Evolutionary conservation across 176 grass and related monocot genomes (phyloP), one percentile per base, ranked within the genome.

Genomic region (Olyra latifolia): DNA sequence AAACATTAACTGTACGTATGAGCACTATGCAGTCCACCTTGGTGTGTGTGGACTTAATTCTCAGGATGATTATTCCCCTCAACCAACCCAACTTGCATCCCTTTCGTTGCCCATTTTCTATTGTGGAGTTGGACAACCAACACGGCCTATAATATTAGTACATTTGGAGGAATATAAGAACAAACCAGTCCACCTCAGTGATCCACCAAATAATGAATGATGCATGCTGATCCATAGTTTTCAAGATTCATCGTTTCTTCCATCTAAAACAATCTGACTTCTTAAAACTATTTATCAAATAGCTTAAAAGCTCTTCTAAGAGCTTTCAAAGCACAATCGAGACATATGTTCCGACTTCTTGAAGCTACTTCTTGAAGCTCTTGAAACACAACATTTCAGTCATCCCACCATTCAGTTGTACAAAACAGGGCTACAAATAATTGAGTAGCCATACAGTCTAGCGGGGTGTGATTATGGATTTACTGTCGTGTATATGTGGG

Each of bases 31-130:
- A 77, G 40, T 58, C 72, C 83, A 82, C 65, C 78, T 82, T 82
- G 54, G 66, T 81, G 59, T 41, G 76, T 77, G 65, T 82, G 87
- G 77, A 86, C 83, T 71, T 84, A 69, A 54, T 61, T 87, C 61
- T 74, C 29, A 17, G 4, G 42, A 7, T 82, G 67, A 85, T 82
- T 85, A 82, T 52, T 67, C 64, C 62, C 53, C 13, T 28, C 11
- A n/a, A 40, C 9, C 29, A 68, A 73, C 61, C 40, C 70, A 72
- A 81, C 58, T 79, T 85, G 46, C 71, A 57, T 56, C 73, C 17
- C 76, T 71, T 80, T 81, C 80, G 20, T 76, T 42, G 22, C 50
- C 25, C 25, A 69, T 85, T 85, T 77, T 82, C 74, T 78, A 69
- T 32, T 38, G 20, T 55, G 61, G 78, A 82, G 82, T 69, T 84